phyloP scores from a whole-genome alignment of 164 flowering plant genomes.

The Nymphaea colorata region DNA sequence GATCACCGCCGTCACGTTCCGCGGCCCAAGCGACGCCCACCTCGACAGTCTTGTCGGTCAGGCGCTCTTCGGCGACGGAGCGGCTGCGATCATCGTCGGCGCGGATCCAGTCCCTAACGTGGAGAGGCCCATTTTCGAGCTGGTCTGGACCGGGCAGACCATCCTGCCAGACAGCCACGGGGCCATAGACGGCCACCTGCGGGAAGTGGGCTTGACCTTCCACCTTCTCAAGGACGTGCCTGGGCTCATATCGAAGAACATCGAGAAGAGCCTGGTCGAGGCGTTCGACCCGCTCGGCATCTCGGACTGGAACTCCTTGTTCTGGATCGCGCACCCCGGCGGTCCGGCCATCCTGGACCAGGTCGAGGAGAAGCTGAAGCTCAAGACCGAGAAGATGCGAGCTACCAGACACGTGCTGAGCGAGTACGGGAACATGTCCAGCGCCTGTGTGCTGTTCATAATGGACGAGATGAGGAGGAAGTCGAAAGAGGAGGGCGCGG shows the following conservation, averaged over 20 bases:
- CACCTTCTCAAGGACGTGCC: conserved; percentile 10
- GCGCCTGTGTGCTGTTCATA: conserved; percentile 8
- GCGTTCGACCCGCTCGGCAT: conserved; percentile 9
- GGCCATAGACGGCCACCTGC: conserved; percentile 6
- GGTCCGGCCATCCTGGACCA: conserved; percentile 9
- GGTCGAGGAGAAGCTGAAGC: conserved; percentile 4
- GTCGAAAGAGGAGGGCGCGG: conserved; percentile 6
- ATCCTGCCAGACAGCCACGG: conserved; percentile 6
- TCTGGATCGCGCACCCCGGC: conserved; percentile 10
- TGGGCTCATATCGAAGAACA: conserved; percentile 9
- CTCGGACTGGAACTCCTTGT: conserved; percentile 9
- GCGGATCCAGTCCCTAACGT: conserved; percentile 1
- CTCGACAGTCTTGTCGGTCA: conserved; percentile 13
- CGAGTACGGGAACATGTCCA: conserved; percentile 14
- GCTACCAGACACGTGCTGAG: conserved; percentile 7
- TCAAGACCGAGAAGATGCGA: conserved; percentile 8
- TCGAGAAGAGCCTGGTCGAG: conserved; percentile 5
- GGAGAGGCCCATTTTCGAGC: conserved; percentile 7
- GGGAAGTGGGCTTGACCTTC: conserved; percentile 10
- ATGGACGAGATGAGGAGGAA: conserved; percentile 11
- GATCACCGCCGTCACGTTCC: conserved; percentile 11
- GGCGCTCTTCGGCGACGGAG: conserved; percentile 12
- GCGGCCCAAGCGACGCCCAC: conserved; percentile 8
- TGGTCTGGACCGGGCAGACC: conserved; percentile 7
- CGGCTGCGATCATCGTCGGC: conserved; percentile 10